A percentile compares a stretch with the other conserved stretches of the same genome.
Conservation (phyloP, 768 basidiomycete genomes). For the Epithele typhae region DNA sequence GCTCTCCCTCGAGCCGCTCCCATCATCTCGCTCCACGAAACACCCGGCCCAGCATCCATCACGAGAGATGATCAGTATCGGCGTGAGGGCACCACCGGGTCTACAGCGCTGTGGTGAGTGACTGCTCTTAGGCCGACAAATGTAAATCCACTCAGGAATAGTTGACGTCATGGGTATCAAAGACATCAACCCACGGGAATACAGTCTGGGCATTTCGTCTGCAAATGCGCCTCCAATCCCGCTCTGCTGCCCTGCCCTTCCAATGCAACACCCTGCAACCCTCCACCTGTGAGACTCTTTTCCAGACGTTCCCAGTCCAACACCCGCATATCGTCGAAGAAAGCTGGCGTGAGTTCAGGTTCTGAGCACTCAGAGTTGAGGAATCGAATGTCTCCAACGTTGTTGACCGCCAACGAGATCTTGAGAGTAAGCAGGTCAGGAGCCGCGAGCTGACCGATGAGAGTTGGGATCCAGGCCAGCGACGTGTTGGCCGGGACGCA, state of each 20-base stretch:
- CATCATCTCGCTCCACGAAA: too few species aligned
- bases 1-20: too few species aligned
- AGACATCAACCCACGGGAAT: constrained; percentile 2
- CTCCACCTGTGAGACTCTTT: not conserved
- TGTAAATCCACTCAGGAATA: too few species aligned
- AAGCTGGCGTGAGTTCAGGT: constrained; percentile 11
- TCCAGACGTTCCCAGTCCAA: constrained; percentile 19
- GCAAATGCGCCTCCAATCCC: constrained; percentile 5
- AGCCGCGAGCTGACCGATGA: constrained; percentile 18
- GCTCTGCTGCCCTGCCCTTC: constrained; percentile 13
- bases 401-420: constrained; percentile 18
- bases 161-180: not conserved
- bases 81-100: too few species aligned
- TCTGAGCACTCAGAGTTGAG: constrained; percentile 24
- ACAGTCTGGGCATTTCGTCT: not conserved
- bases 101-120: too few species aligned
- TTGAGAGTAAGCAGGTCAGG: constrained; percentile 13
- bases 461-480: constrained; percentile 16
- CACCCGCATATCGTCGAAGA: constrained; percentile 18
- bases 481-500: constrained; percentile 20
- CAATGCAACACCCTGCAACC: constrained; percentile 7
- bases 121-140: too few species aligned
- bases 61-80: too few species aligned
- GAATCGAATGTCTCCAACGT: constrained; percentile 18
- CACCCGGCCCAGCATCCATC: too few species aligned